Percentiles rank a stretch among this genome's conserved stretches.
Conservation (phyloP, 1,284 basidiomycete species). For the Microbotryum silenes-acaulis region DNA sequence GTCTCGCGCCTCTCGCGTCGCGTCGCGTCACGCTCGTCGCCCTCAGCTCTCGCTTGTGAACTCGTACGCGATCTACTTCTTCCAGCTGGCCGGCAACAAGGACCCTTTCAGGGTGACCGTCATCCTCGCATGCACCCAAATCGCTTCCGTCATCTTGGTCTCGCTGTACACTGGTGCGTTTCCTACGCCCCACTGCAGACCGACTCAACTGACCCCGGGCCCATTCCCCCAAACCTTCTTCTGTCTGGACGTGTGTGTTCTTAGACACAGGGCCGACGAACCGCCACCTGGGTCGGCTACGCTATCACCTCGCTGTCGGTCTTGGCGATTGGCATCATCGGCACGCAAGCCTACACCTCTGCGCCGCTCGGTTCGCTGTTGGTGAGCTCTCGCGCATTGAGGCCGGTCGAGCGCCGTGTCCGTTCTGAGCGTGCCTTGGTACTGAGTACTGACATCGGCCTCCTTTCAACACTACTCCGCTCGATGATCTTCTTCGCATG, state of each 20-base stretch:
- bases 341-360: slow-evolving; percentile 33
- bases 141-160: slow-evolving; percentile 24
- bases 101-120: slow-evolving; percentile 36
- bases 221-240: too few relatives aligned
- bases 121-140: slow-evolving; percentile 36
- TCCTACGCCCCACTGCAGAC: too few relatives aligned
- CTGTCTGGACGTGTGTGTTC: too few relatives aligned
- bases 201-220: too few relatives aligned
- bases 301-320: slow-evolving; percentile 28
- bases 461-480: not conserved
- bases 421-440: too few relatives aligned
- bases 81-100: slow-evolving; percentile 35
- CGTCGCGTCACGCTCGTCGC: too few relatives aligned
- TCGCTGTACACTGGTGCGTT: slow-evolving; percentile 7
- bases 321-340: slow-evolving; percentile 34
- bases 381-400: not conserved
- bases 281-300: slow-evolving; percentile 33
- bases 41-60: slow-evolving; percentile 1
- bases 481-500: slow-evolving; percentile 28
- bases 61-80: slow-evolving; percentile 34
- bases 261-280: slow-evolving; percentile 34
- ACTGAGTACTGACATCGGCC: not conserved
- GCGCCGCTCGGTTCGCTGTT: slow-evolving; percentile 4
- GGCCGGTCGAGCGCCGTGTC: too few relatives aligned
- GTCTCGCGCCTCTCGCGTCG: too few relatives aligned